Evolutionary conservation across 805 yeast species (phyloP).

Genomic region (Candida tallmaniae): DNA sequence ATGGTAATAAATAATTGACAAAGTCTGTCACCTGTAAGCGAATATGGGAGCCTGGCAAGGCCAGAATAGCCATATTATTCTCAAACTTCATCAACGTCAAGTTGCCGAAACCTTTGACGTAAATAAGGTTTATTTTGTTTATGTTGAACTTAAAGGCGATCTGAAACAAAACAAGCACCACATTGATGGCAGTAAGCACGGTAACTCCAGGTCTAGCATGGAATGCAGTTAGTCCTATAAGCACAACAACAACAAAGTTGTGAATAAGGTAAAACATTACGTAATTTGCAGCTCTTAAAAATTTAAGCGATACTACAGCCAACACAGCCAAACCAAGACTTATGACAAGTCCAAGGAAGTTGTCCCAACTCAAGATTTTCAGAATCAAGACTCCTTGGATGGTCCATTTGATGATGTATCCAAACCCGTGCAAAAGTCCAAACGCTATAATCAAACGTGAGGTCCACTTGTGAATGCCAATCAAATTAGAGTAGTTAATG

Average conservation of each 20-base stretch:
- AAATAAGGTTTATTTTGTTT: neutral
- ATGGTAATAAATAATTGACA: slow-evolving; percentile 4
- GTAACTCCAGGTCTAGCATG: slow-evolving; percentile 73
- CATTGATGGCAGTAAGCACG: slow-evolving; percentile 12
- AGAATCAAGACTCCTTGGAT: slow-evolving; percentile 23
- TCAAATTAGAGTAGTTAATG: slow-evolving; percentile 43
- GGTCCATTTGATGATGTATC: slow-evolving; percentile 49
- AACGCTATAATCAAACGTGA: slow-evolving; percentile 51
- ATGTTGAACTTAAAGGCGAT: slow-evolving; percentile 25
- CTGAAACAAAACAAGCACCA: slow-evolving; percentile 30
- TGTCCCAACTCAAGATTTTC: slow-evolving; percentile 34
- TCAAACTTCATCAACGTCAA: slow-evolving; percentile 5
- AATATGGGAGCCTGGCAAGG: slow-evolving; percentile 11
- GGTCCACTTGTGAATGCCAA: slow-evolving; percentile 67
- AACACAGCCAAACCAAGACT: slow-evolving; percentile 33
- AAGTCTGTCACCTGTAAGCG: neutral
- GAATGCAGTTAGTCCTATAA: slow-evolving; percentile 42
- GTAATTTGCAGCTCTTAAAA: slow-evolving; percentile 48
- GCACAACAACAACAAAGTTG: slow-evolving; percentile 43
- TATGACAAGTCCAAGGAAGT: slow-evolving; percentile 51
- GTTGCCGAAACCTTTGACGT: slow-evolving; percentile 4
- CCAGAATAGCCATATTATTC: slow-evolving; percentile 6
- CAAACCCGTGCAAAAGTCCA: slow-evolving; percentile 48
- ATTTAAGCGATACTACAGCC: slow-evolving; percentile 42
- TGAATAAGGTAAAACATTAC: slow-evolving; percentile 54